Evolutionary conservation across 2,329 filamentous ascomycete species (phyloP).

Genomic region (Penicillium vulpinum): DNA sequence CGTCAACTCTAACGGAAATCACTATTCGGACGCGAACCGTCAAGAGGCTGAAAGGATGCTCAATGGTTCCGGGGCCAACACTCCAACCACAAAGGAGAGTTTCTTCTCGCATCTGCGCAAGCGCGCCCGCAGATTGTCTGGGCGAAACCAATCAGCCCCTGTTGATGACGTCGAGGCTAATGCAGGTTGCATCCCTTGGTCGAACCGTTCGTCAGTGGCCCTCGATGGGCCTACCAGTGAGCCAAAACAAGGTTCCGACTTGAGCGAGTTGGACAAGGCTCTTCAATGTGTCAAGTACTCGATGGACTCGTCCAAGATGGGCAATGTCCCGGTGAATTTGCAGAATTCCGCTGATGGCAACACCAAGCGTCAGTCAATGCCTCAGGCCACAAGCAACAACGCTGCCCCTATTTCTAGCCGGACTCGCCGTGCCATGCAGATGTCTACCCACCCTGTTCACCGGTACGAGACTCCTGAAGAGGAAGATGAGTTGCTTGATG

Average conservation of each 20-base stretch:
- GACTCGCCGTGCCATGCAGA: conserved; percentile 72
- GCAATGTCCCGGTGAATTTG: conserved; percentile 41
- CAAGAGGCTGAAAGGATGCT: conserved; percentile 89
- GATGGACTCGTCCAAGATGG: conserved; percentile 48
- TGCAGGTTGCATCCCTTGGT: conserved; percentile 86
- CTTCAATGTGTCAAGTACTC: conserved; percentile 62
- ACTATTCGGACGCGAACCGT: conserved; percentile 85
- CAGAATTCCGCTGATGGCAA: conserved; percentile 31
- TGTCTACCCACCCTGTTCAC: conserved; percentile 70
- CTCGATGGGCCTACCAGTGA: conserved; percentile 61
- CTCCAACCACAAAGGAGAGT: conserved; percentile 81
- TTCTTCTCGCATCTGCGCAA: conserved; percentile 98
- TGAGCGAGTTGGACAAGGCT: conserved; percentile 62
- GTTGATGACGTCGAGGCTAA: conserved; percentile 90
- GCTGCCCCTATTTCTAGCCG: conserved; percentile 68
- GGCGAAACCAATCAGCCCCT: conserved; percentile 80
- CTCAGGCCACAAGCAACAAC: conserved; percentile 31
- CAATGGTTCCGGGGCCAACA: conserved; percentile 74
- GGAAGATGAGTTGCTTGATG: conserved; percentile 92
- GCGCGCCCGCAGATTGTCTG: conserved; percentile 86
- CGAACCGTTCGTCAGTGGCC: conserved; percentile 79
- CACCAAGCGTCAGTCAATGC: conserved; percentile 43
- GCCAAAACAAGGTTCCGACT: conserved; percentile 51
- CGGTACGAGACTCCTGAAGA: conserved; percentile 95
- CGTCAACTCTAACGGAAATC: conserved; percentile 85